phyloP scores from a whole-genome alignment of 2,329 filamentous ascomycete species.

The Colletotrichum sp. region DNA sequence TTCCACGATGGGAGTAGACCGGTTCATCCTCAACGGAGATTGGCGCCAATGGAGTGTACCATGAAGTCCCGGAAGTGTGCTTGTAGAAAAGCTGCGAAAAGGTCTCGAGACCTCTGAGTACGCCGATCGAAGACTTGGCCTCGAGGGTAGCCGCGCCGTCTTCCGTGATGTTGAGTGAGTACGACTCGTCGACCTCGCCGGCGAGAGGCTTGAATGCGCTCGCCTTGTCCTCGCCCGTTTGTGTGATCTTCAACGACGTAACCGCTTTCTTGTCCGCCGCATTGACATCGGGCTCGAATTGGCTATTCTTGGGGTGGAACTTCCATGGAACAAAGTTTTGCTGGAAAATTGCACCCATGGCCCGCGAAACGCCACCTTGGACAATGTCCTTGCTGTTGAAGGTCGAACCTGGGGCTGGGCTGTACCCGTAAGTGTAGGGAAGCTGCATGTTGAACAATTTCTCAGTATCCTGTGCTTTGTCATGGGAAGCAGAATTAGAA shows the following conservation, averaged over 20 bases:
- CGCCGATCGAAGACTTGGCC: conserved; percentile 70
- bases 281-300: conserved; percentile 65
- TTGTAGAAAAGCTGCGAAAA: conserved; percentile 82
- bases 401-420: conserved; percentile 38
- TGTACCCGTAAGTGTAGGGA: conserved; percentile 50
- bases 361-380: conserved; percentile 60
- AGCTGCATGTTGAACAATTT: conserved; percentile 46
- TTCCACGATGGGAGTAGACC: conserved; percentile 76
- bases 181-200: conserved; percentile 76
- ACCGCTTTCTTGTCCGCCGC: conserved; percentile 53
- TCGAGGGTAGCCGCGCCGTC: conserved; percentile 66
- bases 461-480: conserved; percentile 34
- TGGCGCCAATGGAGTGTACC: conserved; percentile 76
- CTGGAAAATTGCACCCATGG: conserved; percentile 68
- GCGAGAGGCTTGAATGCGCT: conserved; percentile 64
- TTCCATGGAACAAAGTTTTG: conserved; percentile 80
- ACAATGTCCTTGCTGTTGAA: conserved; percentile 60
- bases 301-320: conserved; percentile 67
- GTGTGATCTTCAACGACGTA: conserved; percentile 64
- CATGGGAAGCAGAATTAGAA: conserved; percentile 25
- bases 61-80: conserved; percentile 60
- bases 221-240: conserved; percentile 60
- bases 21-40: conserved; percentile 76
- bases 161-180: conserved; percentile 65
- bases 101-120: conserved; percentile 76